These are phyloP conservation scores for Candida nemodendra DNA, from an alignment of 805 yeast genomes.

Conservation along the genomic window DNA sequence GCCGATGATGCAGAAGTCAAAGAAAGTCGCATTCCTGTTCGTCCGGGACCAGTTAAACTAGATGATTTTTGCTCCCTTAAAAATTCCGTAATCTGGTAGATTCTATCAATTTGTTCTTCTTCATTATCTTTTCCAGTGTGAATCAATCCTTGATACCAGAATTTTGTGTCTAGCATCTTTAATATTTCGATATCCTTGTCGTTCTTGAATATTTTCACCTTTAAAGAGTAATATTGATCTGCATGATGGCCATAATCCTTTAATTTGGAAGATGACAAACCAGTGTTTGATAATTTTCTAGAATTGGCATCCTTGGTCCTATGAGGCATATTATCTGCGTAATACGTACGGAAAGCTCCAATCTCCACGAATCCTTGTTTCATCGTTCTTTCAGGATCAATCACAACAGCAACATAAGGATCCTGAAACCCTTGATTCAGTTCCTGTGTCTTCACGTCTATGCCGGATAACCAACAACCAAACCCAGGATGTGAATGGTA, in stretches of 20 bases:
- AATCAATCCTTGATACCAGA: conserved; percentile 43
- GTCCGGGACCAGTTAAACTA: not conserved
- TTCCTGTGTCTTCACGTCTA: conserved; percentile 86
- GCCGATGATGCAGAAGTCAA: conserved; percentile 7
- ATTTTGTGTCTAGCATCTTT: conserved; percentile 41
- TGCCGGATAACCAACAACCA: conserved; percentile 94
- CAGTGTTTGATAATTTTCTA: conserved; percentile 10
- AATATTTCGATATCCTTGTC: conserved; percentile 48
- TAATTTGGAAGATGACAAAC: conserved; percentile 49
- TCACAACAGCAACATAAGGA: conserved; percentile 84
- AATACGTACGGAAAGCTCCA: conserved; percentile 82
- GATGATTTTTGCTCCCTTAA: conserved; percentile 7
- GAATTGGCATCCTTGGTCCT: conserved; percentile 1
- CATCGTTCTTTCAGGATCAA: conserved; percentile 74
- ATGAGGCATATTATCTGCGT: conserved; percentile 20
- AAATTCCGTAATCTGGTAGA: conserved; percentile 6
- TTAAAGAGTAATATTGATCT: conserved; percentile 63
- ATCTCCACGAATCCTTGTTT: conserved; percentile 69
- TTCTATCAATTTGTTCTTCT: conserved; percentile 10
- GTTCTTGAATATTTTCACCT: conserved; percentile 58
- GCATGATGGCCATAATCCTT: conserved; percentile 73
- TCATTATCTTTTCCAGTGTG: conserved; percentile 15
- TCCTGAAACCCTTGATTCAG: conserved; percentile 88
- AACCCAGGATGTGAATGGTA: conserved; percentile 96
- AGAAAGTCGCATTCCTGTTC: conserved; percentile 3